These are phyloP conservation scores for Trypanosoma boissoni DNA, from an alignment of 208 protist species.

Conservation along the genomic window DNA sequence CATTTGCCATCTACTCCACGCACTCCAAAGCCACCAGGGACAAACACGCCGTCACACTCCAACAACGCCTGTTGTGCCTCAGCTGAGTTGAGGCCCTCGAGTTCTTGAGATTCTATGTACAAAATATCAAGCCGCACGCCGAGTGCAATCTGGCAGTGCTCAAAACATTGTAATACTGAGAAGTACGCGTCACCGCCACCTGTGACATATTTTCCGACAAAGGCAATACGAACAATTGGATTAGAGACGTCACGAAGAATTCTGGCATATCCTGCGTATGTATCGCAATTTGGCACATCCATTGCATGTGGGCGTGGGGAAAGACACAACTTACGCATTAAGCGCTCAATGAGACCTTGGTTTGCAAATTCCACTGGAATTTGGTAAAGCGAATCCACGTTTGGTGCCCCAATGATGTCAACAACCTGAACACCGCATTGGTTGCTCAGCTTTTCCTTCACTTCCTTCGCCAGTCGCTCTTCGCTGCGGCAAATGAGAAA, in stretches of 20 bases:
- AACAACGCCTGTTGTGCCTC: slow-evolving; percentile 68
- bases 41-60: slow-evolving; percentile 95
- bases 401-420: slow-evolving; percentile 95
- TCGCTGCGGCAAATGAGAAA: slow-evolving; percentile 97
- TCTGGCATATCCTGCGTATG: slow-evolving; percentile 62
- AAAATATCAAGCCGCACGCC: slow-evolving; percentile 93
- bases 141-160: slow-evolving; percentile 93
- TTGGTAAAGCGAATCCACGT: slow-evolving; percentile 96
- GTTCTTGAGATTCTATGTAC: slow-evolving; percentile 92
- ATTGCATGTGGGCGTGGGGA: slow-evolving; percentile 28
- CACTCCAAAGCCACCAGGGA: slow-evolving; percentile 98
- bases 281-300: slow-evolving; percentile 75
- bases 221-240: slow-evolving; percentile 91
- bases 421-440: slow-evolving; percentile 96
- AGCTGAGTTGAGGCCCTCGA: slow-evolving; percentile 63
- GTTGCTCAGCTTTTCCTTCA: slow-evolving; percentile 93
- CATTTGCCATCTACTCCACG: slow-evolving; percentile 98
- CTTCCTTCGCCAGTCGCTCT: slow-evolving; percentile 68
- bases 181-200: slow-evolving; percentile 96
- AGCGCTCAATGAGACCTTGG: slow-evolving; percentile 78
- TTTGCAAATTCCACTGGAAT: slow-evolving; percentile 93
- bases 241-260: slow-evolving; percentile 78
- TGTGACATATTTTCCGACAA: slow-evolving; percentile 99
- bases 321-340: slow-evolving; percentile 82
- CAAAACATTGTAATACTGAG: slow-evolving; percentile 96